A percentile compares a stretch with the other conserved stretches of the same genome.
Conservation (phyloP, 2,329 filamentous ascomycete species). For the Lachnum nothofagi region DNA sequence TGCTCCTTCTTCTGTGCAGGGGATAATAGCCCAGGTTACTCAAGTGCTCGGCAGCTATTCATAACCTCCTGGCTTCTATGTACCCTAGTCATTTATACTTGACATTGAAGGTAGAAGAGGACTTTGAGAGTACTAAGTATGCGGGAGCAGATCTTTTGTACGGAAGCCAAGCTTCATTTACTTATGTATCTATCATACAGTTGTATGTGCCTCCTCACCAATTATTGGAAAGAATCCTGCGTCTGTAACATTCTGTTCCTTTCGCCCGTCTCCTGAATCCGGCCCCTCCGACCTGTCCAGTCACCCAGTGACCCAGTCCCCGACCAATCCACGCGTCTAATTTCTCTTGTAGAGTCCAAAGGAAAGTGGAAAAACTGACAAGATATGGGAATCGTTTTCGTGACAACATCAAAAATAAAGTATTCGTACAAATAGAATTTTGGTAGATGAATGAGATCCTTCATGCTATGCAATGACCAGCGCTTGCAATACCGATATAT, state of each 20-base stretch:
- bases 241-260: background rate
- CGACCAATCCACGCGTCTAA: background rate
- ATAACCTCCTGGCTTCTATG: too few species aligned
- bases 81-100: too few species aligned
- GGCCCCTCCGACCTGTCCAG: background rate
- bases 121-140: too few species aligned
- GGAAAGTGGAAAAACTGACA: background rate
- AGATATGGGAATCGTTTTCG: conserved; percentile 6
- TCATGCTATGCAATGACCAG: conserved; percentile 24
- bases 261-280: background rate
- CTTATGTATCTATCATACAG: background rate
- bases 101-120: too few species aligned
- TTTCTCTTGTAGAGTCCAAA: background rate
- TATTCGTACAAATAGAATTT: conserved; percentile 11
- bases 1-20: too few species aligned
- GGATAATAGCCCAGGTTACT: too few species aligned
- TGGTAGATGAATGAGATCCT: background rate
- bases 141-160: too few species aligned
- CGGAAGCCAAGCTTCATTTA: background rate
- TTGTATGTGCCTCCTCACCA: background rate
- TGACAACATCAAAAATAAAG: conserved; percentile 10
- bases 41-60: too few species aligned
- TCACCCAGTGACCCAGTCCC: background rate
- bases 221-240: background rate
- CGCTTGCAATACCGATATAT: conserved; percentile 19